Evolutionary conservation across 2,329 filamentous ascomycete species (phyloP).

Genomic region (Ceratocystis huliohia): DNA sequence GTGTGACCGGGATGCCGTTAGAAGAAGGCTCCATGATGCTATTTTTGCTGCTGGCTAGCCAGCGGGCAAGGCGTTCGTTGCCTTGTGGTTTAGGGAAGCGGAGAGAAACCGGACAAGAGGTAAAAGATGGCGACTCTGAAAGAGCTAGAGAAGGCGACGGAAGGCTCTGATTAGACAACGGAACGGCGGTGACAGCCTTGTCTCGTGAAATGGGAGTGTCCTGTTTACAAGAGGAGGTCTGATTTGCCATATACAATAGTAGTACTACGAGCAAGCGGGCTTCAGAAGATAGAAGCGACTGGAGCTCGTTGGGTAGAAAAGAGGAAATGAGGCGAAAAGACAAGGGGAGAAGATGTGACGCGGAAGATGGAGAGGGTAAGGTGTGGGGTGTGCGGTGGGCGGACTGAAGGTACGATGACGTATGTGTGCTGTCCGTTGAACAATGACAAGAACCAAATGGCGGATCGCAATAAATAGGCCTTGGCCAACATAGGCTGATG

Average conservation of each 20-base stretch:
- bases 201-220: constrained; percentile 15
- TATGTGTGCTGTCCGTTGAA: not conserved
- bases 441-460: constrained; percentile 6
- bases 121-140: constrained; percentile 8
- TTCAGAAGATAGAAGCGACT: constrained; percentile 10
- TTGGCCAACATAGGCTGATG: not conserved
- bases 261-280: constrained; percentile 14
- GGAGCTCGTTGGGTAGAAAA: constrained; percentile 2
- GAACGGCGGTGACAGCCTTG: not conserved
- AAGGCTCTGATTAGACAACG: not conserved
- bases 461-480: not conserved
- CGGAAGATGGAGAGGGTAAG: not conserved
- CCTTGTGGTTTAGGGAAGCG: constrained; percentile 46
- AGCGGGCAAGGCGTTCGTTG: constrained; percentile 44
- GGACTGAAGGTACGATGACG: constrained; percentile 4
- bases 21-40: constrained; percentile 37
- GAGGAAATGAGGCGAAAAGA: not conserved
- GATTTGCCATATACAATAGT: constrained; percentile 14
- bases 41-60: constrained; percentile 45
- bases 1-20: not conserved
- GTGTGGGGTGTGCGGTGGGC: not conserved
- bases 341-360: not conserved
- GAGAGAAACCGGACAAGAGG: constrained; percentile 37
- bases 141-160: constrained; percentile 14
- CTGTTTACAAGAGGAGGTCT: constrained; percentile 7